Base-by-base conservation (phyloP, 306 rosid genomes). In the Acmispon strigosus region DNA sequence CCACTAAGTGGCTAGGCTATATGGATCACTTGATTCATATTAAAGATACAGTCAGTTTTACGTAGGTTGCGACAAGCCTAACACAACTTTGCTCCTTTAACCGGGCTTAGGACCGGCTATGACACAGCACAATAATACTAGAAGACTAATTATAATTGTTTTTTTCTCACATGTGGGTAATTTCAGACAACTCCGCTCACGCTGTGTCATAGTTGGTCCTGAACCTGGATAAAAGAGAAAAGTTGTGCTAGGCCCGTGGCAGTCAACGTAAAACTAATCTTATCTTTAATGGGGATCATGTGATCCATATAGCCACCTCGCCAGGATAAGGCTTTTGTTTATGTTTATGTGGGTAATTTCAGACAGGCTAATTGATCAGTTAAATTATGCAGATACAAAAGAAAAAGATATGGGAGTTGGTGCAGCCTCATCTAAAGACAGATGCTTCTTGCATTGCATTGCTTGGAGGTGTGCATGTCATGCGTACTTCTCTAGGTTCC, bases 401-500 rank as follows among this genome's bases (percentile, higher is more conserved):
- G 88, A 88, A 84, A 73, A 90, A 86, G 84, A 79, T 80, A 37
- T 90, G 96, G 96, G 96, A 90, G 60, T 51, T 39, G 43, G 92
- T 90, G 62, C 94, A 90, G 56, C 95, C 90, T 69, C 89, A 90
- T 79, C 86, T 90, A 3, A 88, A 78, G 86, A 88, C 92, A 1
- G 86, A 88, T 66, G 84, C 10, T 70, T 84, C 87, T 10, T 79
- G 88, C 67, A 55, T 73, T 18, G 96, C 90, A 4, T 73, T 70
- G 85, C 87, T 90, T 53, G 92, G 86, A 62, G 92, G 86, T 53
- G 76, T 29, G 70, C 81, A 86, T 72, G 79, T 75, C 16, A 86
- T 90, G 96, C 83, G 76, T 60, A 83, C 95, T 45, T 83, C 90
- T 79, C 85, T 70, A 1, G 96, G 96, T 57, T 56, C 53, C 20